These are phyloP conservation scores for Aspergillus cristatus DNA, from an alignment of 495 filamentous ascomycete genomes.

Conservation along the genomic window DNA sequence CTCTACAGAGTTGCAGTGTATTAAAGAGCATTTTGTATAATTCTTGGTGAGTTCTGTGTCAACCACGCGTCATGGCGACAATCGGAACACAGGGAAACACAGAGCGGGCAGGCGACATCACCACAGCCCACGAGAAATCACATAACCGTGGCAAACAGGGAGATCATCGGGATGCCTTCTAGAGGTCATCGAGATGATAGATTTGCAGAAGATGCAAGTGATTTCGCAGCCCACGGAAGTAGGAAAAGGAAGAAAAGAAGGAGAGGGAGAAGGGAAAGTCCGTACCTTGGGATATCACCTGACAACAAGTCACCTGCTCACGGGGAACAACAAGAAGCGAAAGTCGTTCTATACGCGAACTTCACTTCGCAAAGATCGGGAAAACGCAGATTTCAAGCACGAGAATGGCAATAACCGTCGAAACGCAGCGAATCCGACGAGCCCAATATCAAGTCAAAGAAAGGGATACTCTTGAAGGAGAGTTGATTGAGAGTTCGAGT, in stretches of 20 bases:
- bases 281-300: slow-evolving; percentile 45
- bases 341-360: slow-evolving; percentile 25
- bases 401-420: not conserved
- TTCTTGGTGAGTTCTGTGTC: too few relatives aligned
- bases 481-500: slow-evolving; percentile 15
- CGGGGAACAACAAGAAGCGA: slow-evolving; percentile 38
- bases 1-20: too few relatives aligned
- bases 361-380: slow-evolving; percentile 10
- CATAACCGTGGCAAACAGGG: too few relatives aligned
- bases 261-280: slow-evolving; percentile 13
- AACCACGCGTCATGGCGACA: slow-evolving; percentile 23
- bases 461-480: slow-evolving; percentile 24
- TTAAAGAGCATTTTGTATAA: too few relatives aligned
- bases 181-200: slow-evolving; percentile 2
- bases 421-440: too few relatives aligned
- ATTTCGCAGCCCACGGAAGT: too few relatives aligned
- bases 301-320: slow-evolving; percentile 44
- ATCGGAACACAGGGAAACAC: slow-evolving; percentile 13
- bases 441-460: slow-evolving; percentile 11
- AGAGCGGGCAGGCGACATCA: slow-evolving; percentile 5
- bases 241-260: slow-evolving; percentile 3
- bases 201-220: too few relatives aligned
- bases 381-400: slow-evolving; percentile 2
- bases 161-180: slow-evolving; percentile 3
- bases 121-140: too few relatives aligned